Evolutionary conservation across 78 protist species (phyloP).

Genomic region (slime mould (Dictyostelium discoideum)): DNA sequence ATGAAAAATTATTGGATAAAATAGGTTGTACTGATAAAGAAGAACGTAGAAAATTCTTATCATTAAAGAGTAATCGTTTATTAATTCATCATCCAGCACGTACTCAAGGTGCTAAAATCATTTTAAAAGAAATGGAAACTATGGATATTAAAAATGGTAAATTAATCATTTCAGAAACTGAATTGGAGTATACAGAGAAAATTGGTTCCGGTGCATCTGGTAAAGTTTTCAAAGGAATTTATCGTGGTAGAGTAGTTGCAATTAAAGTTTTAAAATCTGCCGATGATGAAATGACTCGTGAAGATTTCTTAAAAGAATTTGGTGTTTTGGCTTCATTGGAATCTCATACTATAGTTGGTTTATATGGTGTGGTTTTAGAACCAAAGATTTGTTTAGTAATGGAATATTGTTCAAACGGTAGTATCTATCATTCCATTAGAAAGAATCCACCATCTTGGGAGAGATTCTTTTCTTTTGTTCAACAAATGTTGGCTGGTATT

Average conservation of each 20-base stretch:
- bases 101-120: constrained; percentile 47
- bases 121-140: constrained; percentile 65
- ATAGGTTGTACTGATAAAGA: constrained; percentile 62
- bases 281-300: constrained; percentile 58
- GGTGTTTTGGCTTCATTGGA: constrained; percentile 60
- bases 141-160: constrained; percentile 76
- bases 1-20: constrained; percentile 25
- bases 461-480: constrained; percentile 47
- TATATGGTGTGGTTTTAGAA: constrained; percentile 75
- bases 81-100: constrained; percentile 33
- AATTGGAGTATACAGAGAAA: constrained; percentile 76
- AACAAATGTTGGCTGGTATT: constrained; percentile 57
- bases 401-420: constrained; percentile 80
- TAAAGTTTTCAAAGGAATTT: constrained; percentile 80
- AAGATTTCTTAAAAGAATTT: constrained; percentile 80
- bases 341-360: constrained; percentile 44
- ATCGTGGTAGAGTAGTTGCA: constrained; percentile 81
- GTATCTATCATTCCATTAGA: constrained; percentile 46
- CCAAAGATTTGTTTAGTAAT: constrained; percentile 80
- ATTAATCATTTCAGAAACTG: constrained; percentile 60
- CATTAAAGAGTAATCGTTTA: constrained; percentile 13
- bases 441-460: constrained; percentile 63
- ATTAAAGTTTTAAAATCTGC: constrained; percentile 76
- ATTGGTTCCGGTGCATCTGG: constrained; percentile 81
- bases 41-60: constrained; percentile 3